Conservation (phyloP, 2,329 filamentous ascomycete genomes). For the Fusarium coffeatum region DNA sequence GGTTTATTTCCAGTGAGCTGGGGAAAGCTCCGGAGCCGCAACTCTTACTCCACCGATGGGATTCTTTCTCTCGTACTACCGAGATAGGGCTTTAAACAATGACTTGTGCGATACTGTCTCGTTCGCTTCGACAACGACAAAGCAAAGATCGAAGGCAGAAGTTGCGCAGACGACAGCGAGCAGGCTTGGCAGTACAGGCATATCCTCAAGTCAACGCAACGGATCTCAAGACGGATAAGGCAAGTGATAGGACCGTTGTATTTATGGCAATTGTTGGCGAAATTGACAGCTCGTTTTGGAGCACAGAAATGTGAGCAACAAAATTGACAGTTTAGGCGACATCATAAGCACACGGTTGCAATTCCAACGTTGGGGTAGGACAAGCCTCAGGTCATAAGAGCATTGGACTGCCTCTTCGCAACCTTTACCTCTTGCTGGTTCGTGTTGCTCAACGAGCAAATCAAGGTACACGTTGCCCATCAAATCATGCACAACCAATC, state of each 20-base stretch:
- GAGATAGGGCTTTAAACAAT: background rate
- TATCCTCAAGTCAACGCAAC: slow-evolving; percentile 20
- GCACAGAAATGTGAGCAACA: background rate
- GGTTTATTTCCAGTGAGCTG: slow-evolving; percentile 35
- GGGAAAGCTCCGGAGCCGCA: slow-evolving; percentile 38
- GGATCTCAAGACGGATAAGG: slow-evolving; percentile 24
- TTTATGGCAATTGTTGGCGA: slow-evolving; percentile 21
- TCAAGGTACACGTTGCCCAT: background rate
- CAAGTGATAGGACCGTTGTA: slow-evolving; percentile 20
- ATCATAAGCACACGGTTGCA: slow-evolving; percentile 14
- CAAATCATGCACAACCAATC: background rate
- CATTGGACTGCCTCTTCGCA: background rate
- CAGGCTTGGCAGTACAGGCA: slow-evolving; percentile 17
- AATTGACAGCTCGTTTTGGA: slow-evolving; percentile 27
- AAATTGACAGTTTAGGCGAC: background rate
- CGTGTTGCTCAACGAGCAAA: background rate
- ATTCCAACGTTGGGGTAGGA: slow-evolving; percentile 1
- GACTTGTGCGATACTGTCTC: background rate
- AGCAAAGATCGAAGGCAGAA: background rate
- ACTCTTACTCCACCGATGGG: slow-evolving; percentile 9
- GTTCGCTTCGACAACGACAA: background rate
- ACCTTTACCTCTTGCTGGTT: background rate
- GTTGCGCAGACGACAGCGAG: background rate
- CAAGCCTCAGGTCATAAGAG: slow-evolving; percentile 3
- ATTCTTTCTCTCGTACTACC: slow-evolving; percentile 3